Evolutionary conservation across 2,329 filamentous ascomycete genomes (phyloP).

Genomic region (Diaporthe sp.): DNA sequence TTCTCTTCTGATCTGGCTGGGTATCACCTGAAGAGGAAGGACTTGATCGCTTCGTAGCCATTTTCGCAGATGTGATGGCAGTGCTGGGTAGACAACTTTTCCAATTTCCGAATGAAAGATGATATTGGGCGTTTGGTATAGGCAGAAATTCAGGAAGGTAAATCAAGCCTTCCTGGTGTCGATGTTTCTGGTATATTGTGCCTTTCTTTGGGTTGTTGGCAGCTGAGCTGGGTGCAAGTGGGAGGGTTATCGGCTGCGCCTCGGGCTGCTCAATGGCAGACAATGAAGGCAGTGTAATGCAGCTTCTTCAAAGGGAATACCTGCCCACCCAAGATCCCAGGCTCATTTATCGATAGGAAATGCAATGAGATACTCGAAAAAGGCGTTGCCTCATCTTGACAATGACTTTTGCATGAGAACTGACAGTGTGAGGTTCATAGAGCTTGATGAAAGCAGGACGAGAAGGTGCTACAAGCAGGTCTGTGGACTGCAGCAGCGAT

Average conservation of each 20-base stretch:
- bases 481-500: neutral
- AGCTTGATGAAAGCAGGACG: neutral
- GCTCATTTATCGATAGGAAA: slow-evolving; percentile 16
- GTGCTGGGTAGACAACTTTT: neutral
- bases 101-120: neutral
- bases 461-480: neutral
- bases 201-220: neutral
- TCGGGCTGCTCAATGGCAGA: neutral
- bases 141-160: neutral
- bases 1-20: slow-evolving; percentile 6
- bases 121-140: neutral
- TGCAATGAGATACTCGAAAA: neutral
- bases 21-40: neutral
- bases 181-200: neutral
- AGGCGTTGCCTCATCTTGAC: slow-evolving; percentile 21
- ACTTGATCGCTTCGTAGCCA: slow-evolving; percentile 22
- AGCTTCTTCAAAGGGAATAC: neutral
- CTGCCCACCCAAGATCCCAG: neutral
- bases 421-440: neutral
- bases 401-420: neutral
- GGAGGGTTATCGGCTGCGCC: neutral
- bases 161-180: neutral
- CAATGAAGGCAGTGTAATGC: neutral
- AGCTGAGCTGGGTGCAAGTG: neutral
- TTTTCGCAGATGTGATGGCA: neutral